Conservation (phyloP, 805 yeast genomes). For the Candida odintsovae region DNA sequence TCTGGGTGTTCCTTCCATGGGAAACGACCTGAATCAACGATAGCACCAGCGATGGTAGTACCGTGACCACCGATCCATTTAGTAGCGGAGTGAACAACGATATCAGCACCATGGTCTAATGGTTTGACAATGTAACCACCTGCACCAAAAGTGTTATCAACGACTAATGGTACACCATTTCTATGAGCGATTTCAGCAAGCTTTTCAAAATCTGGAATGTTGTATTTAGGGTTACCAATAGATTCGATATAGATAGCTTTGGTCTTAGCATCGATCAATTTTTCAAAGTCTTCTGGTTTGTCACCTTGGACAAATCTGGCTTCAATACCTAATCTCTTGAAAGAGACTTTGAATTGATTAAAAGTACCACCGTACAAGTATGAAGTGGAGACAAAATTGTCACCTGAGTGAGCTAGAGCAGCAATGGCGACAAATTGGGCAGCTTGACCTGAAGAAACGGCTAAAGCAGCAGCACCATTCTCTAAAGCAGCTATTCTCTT, state of each 20-base stretch:
- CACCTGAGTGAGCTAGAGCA: slow-evolving; percentile 82
- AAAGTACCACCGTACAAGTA: slow-evolving; percentile 93
- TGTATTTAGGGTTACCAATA: slow-evolving; percentile 89
- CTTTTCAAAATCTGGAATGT: slow-evolving; percentile 84
- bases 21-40: slow-evolving; percentile 88
- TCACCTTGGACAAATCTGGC: slow-evolving; percentile 84
- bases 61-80: slow-evolving; percentile 99
- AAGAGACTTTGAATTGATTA: slow-evolving; percentile 89
- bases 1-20: slow-evolving; percentile 84
- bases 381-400: slow-evolving; percentile 82
- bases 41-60: slow-evolving; percentile 86
- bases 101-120: slow-evolving; percentile 84
- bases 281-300: slow-evolving; percentile 61
- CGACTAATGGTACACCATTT: slow-evolving; percentile 84
- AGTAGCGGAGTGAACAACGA: slow-evolving; percentile 90
- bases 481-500: slow-evolving; percentile 87
- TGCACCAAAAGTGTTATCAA: slow-evolving; percentile 95
- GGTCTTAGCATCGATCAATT: slow-evolving; percentile 74
- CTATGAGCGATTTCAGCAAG: slow-evolving; percentile 75
- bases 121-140: slow-evolving; percentile 89
- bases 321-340: slow-evolving; percentile 84
- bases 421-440: slow-evolving; percentile 85
- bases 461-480: slow-evolving; percentile 86
- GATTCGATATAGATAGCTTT: slow-evolving; percentile 87
- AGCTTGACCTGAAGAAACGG: slow-evolving; percentile 93